Conservation (phyloP, 768 basidiomycete species). For the Clavaria fumosa region DNA sequence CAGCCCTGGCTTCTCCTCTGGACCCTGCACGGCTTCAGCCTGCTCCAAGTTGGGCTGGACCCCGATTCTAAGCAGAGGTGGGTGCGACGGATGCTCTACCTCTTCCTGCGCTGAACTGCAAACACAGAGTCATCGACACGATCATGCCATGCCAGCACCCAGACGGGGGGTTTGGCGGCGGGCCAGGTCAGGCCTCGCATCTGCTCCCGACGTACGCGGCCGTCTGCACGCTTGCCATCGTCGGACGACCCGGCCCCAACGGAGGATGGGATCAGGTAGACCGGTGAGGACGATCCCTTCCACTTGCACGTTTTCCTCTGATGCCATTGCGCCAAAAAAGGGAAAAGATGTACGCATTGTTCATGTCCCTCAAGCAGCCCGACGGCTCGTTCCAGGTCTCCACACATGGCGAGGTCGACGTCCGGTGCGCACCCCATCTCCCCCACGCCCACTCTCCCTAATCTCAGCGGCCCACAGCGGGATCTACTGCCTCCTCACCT, state of each 20-base stretch:
- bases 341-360: slow-evolving; percentile 69
- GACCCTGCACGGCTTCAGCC: slow-evolving; percentile 73
- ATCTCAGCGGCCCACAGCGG: slow-evolving; percentile 35
- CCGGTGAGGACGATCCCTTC: slow-evolving; percentile 29
- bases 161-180: slow-evolving; percentile 84
- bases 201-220: slow-evolving; percentile 83
- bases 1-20: slow-evolving; percentile 94
- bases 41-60: slow-evolving; percentile 67
- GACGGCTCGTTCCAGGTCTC: slow-evolving; percentile 92
- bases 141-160: slow-evolving; percentile 73
- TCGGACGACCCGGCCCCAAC: slow-evolving; percentile 50
- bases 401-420: slow-evolving; percentile 81
- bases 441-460: background rate
- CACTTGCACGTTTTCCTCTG: background rate
- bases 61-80: slow-evolving; percentile 64
- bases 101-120: slow-evolving; percentile 1
- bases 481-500: slow-evolving; percentile 79
- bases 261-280: slow-evolving; percentile 85
- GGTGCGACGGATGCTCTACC: slow-evolving; percentile 12
- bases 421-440: slow-evolving; percentile 39
- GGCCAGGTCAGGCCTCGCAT: slow-evolving; percentile 79
- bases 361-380: slow-evolving; percentile 80
- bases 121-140: slow-evolving; percentile 57
- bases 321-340: slow-evolving; percentile 22
- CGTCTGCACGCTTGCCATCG: slow-evolving; percentile 71